Percentiles rank a stretch among this genome's conserved stretches.
Conservation (phyloP, 1,284 basidiomycete genomes). For the Blastosporella zonata region DNA sequence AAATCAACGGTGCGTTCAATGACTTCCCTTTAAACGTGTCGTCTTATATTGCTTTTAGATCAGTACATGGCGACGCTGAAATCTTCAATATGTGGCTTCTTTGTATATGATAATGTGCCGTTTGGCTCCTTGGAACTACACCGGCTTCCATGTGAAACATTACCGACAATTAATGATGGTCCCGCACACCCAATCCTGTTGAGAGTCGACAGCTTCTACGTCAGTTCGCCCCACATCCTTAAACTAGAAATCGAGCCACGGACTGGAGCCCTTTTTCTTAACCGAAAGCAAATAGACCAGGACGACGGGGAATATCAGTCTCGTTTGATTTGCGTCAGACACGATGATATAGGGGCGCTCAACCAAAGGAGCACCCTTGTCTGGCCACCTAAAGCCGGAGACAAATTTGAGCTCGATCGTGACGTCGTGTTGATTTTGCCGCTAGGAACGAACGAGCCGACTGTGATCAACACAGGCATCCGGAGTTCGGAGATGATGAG, state of each 20-base stretch:
- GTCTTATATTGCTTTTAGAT: neutral
- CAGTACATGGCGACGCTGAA: neutral
- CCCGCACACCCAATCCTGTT: neutral
- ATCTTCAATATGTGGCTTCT: neutral
- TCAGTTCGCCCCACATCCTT: constrained; percentile 2
- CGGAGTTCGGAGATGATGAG: constrained; percentile 3
- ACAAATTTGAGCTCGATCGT: neutral
- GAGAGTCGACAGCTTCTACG: neutral
- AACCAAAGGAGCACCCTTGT: neutral
- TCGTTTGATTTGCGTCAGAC: constrained; percentile 3
- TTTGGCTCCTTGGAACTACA: constrained; percentile 1
- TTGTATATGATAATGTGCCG: neutral
- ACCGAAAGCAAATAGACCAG: neutral
- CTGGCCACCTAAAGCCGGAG: neutral
- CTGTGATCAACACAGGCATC: constrained; percentile 1
- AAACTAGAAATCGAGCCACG: neutral
- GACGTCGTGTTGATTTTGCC: neutral
- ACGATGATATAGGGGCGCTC: neutral
- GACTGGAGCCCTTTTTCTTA: neutral
- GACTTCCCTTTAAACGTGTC: neutral
- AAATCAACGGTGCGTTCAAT: constrained; percentile 1
- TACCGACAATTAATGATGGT: neutral
- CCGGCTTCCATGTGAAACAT: neutral
- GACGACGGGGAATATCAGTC: neutral
- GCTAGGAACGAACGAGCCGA: neutral